These are phyloP conservation scores for Boletus pseudo-olivaceus DNA, from an alignment of 768 basidiomycete genomes.

Conservation along the genomic window DNA sequence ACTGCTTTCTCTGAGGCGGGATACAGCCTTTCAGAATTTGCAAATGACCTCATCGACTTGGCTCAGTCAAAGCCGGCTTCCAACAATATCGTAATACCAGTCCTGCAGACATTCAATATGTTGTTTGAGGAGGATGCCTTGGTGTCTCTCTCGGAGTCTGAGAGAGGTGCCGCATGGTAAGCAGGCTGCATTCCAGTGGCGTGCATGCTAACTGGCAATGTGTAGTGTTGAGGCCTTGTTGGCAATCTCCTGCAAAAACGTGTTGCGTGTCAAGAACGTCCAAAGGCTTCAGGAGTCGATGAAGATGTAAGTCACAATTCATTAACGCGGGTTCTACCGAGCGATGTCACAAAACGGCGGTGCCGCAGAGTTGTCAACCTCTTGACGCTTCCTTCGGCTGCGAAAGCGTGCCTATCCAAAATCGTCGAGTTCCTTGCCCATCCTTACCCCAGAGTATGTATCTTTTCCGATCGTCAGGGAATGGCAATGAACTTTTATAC, in stretches of 20 bases:
- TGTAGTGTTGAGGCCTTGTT: constrained; percentile 54
- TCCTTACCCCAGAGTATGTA: constrained; percentile 71
- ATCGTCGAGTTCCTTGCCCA: constrained; percentile 70
- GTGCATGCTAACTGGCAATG: constrained; percentile 9
- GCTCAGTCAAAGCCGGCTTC: constrained; percentile 51
- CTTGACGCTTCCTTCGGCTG: constrained; percentile 47
- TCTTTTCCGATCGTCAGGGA: constrained; percentile 11
- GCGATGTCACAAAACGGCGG: constrained; percentile 12
- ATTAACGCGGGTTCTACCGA: constrained; percentile 13
- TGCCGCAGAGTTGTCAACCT: constrained; percentile 60
- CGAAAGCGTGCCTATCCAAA: constrained; percentile 39
- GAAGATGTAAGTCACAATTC: constrained; percentile 64
- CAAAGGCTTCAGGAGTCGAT: constrained; percentile 77
- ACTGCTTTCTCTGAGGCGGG: constrained; percentile 20
- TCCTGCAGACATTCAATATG: constrained; percentile 70
- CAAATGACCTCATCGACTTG: constrained; percentile 54
- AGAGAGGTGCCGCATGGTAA: constrained; percentile 52
- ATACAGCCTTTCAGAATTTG: constrained; percentile 52
- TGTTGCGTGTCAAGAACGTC: constrained; percentile 73
- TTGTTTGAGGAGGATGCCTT: constrained; percentile 70
- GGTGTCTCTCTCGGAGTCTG: constrained; percentile 42
- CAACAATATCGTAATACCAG: constrained; percentile 79
- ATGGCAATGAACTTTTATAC: constrained; percentile 2
- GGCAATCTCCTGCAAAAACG: constrained; percentile 55
- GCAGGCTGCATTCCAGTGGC: constrained; percentile 22